phyloP scores from a whole-genome alignment of 768 basidiomycete genomes.

The Psilocybe cubensis region DNA sequence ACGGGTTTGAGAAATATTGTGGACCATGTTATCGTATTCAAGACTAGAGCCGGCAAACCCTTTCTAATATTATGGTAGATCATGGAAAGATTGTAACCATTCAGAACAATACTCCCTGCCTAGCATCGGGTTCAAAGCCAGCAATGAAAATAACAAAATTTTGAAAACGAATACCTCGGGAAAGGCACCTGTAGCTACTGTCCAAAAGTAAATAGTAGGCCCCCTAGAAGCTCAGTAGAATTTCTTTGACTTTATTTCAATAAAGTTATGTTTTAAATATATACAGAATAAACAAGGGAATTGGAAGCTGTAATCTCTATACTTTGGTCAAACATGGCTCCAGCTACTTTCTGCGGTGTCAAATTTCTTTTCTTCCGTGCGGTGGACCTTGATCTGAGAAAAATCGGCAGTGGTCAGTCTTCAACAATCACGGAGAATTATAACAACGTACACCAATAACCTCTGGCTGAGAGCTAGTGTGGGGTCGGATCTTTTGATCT shows the following conservation, averaged over 20 bases:
- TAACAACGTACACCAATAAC: neutral
- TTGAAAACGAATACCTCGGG: no score
- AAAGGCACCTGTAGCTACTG: no score
- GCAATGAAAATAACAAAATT: no score
- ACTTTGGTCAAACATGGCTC: neutral
- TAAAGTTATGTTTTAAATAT: no score
- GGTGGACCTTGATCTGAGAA: neutral
- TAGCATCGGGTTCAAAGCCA: no score
- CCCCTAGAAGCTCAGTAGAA: no score
- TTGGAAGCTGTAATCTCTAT: neutral
- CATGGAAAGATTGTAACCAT: no score
- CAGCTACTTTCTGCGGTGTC: neutral
- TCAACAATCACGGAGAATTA: neutral
- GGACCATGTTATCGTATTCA: neutral
- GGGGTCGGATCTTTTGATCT: neutral
- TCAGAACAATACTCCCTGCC: no score
- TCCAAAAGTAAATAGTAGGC: no score
- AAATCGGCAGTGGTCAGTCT: neutral
- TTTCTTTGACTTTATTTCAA: no score
- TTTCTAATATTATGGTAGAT: no score
- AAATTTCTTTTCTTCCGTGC: slow-evolving; percentile 1
- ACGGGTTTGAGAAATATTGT: neutral
- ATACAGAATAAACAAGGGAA: neutral
- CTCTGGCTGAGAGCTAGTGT: neutral
- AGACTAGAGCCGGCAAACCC: neutral